Conservation (phyloP, 2,329 filamentous ascomycete genomes). For the Fusarium udum region DNA sequence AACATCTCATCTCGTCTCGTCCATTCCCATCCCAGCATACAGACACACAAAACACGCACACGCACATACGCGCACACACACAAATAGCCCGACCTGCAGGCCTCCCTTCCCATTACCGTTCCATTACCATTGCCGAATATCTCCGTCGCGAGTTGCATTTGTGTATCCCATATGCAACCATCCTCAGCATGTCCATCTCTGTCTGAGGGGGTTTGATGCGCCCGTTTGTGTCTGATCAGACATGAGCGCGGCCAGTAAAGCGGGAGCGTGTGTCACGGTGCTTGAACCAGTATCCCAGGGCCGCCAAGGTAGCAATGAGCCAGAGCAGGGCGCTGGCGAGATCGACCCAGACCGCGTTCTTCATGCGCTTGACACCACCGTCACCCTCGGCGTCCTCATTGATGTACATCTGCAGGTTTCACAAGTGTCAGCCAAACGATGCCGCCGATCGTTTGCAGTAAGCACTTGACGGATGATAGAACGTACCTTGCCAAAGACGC, state of each 20-base stretch:
- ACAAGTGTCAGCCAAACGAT: conserved; percentile 23
- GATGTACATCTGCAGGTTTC: conserved; percentile 70
- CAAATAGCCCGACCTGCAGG: conserved; percentile 30
- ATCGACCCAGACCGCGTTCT: conserved; percentile 86
- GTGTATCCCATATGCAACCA: conserved; percentile 1
- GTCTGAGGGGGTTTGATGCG: neutral
- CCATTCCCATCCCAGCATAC: neutral
- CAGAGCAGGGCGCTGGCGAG: conserved; percentile 79
- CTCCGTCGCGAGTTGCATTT: neutral
- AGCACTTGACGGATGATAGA: neutral
- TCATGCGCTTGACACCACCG: conserved; percentile 76
- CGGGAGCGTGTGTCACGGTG: conserved; percentile 61
- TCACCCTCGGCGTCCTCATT: conserved; percentile 72
- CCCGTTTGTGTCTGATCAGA: conserved; percentile 47
- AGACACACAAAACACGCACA: neutral
- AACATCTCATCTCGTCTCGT: neutral
- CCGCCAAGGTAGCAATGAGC: conserved; percentile 69
- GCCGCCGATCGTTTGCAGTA: conserved; percentile 2
- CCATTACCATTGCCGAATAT: conserved; percentile 1
- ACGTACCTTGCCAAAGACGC: conserved; percentile 76
- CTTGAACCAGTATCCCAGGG: conserved; percentile 67
- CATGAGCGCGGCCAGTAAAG: conserved; percentile 68
- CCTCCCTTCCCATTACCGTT: neutral
- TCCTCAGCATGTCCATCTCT: neutral
- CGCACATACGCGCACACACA: neutral